Evolutionary conservation across 2,329 filamentous ascomycete genomes (phyloP).

Genomic region (Pestalotiopsis sp.): DNA sequence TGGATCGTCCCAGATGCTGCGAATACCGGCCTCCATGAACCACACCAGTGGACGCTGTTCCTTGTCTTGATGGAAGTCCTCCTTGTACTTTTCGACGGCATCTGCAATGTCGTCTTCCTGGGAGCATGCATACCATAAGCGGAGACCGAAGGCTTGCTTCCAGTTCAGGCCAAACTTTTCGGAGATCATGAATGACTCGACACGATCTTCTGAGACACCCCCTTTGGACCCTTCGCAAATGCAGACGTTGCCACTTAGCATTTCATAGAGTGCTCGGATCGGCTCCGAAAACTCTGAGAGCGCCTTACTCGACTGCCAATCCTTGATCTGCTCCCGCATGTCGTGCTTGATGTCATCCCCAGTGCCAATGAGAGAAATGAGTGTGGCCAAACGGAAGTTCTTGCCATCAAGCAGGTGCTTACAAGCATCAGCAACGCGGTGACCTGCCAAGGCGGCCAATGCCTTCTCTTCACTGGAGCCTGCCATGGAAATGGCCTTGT

Average conservation of each 20-base stretch:
- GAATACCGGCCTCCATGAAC: constrained; percentile 64
- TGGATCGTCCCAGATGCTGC: constrained; percentile 63
- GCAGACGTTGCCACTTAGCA: constrained; percentile 86
- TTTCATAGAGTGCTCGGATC: constrained; percentile 85
- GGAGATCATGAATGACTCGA: constrained; percentile 79
- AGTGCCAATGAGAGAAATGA: constrained; percentile 81
- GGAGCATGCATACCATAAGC: constrained; percentile 83
- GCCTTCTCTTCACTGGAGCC: constrained; percentile 79
- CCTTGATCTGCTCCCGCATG: constrained; percentile 78
- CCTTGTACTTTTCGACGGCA: constrained; percentile 74
- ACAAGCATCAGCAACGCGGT: constrained; percentile 83
- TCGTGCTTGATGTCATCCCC: constrained; percentile 71
- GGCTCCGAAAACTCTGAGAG: constrained; percentile 86
- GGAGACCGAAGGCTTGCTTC: constrained; percentile 89
- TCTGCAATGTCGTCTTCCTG: constrained; percentile 69
- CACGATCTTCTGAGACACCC: constrained; percentile 77
- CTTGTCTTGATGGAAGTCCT: constrained; percentile 71
- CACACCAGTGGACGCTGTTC: constrained; percentile 76
- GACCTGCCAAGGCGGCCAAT: constrained; percentile 75
- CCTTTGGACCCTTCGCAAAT: constrained; percentile 77
- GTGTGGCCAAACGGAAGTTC: constrained; percentile 81
- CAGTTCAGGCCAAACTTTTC: constrained; percentile 86
- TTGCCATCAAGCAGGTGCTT: constrained; percentile 74
- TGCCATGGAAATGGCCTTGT: constrained; percentile 59
- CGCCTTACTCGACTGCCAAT: constrained; percentile 82